phyloP scores from a whole-genome alignment of 805 yeast genomes.

The Sugiyamaella valdiviana region DNA sequence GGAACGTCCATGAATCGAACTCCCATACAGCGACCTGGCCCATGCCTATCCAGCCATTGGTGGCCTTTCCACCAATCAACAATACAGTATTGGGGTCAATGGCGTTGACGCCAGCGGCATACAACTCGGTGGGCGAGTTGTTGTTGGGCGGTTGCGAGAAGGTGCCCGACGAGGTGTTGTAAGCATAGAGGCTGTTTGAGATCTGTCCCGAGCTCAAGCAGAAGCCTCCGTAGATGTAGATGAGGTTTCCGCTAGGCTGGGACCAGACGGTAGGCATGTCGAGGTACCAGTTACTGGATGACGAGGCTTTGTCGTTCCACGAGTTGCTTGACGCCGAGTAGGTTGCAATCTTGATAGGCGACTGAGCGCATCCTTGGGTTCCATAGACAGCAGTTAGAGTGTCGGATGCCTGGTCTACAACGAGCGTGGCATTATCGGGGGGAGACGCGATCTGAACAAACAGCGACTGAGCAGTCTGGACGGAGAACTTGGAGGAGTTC shows the following conservation, averaged over 20 bases:
- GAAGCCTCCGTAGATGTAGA: conserved; percentile 30
- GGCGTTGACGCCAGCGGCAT: conserved; percentile 22
- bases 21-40: conserved; percentile 71
- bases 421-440: conserved; percentile 25
- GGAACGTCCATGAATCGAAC: conserved; percentile 62
- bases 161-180: conserved; percentile 13
- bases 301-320: conserved; percentile 23
- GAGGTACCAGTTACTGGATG: conserved; percentile 21
- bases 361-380: conserved; percentile 16
- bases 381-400: conserved; percentile 27
- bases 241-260: conserved; percentile 17
- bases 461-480: conserved; percentile 6
- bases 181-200: conserved; percentile 21
- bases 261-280: conserved; percentile 26
- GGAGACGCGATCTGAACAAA: conserved; percentile 25
- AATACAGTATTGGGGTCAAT: conserved; percentile 25
- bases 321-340: conserved; percentile 16
- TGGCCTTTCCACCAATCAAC: conserved; percentile 61
- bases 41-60: conserved; percentile 63
- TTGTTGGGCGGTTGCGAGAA: conserved; percentile 15
- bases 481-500: neutral
- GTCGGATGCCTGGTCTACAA: conserved; percentile 20
- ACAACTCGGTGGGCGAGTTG: conserved; percentile 25
- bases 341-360: conserved; percentile 22
- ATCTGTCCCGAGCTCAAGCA: conserved; percentile 19